These are phyloP conservation scores for Conoideocrella luteorostrata DNA, from an alignment of 2,329 filamentous ascomycete species.

Conservation along the genomic window DNA sequence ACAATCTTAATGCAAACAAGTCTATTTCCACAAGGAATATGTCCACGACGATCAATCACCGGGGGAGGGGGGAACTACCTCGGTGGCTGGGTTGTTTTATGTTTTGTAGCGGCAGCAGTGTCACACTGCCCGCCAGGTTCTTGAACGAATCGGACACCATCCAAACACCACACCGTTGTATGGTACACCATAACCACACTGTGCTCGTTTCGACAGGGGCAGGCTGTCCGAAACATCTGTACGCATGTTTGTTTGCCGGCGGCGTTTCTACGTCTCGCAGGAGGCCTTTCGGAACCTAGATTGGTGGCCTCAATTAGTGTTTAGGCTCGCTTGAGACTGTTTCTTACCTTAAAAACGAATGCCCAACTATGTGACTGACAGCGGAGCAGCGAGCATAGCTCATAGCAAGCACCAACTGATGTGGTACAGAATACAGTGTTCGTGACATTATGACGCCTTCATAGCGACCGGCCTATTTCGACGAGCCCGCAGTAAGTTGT, in stretches of 20 bases:
- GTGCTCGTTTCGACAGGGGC: neutral
- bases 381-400: too few relatives aligned
- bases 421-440: too few relatives aligned
- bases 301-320: neutral
- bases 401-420: too few relatives aligned
- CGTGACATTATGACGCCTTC: too few relatives aligned
- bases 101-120: neutral
- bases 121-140: constrained; percentile 1
- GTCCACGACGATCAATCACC: neutral
- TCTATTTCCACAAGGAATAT: constrained; percentile 12
- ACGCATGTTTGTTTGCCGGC: too few relatives aligned
- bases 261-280: neutral
- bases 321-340: neutral
- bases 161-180: too few relatives aligned
- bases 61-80: neutral
- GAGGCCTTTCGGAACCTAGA: neutral
- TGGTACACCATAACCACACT: too few relatives aligned
- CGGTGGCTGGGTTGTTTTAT: constrained; percentile 1
- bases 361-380: neutral
- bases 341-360: neutral
- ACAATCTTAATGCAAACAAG: constrained; percentile 13
- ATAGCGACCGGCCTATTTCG: too few relatives aligned
- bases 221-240: too few relatives aligned
- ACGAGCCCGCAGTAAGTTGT: too few relatives aligned
- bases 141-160: too few relatives aligned